These are phyloP conservation scores for Cucurbita pepo DNA, from an alignment of 306 rosid species.

Conservation along the genomic window DNA sequence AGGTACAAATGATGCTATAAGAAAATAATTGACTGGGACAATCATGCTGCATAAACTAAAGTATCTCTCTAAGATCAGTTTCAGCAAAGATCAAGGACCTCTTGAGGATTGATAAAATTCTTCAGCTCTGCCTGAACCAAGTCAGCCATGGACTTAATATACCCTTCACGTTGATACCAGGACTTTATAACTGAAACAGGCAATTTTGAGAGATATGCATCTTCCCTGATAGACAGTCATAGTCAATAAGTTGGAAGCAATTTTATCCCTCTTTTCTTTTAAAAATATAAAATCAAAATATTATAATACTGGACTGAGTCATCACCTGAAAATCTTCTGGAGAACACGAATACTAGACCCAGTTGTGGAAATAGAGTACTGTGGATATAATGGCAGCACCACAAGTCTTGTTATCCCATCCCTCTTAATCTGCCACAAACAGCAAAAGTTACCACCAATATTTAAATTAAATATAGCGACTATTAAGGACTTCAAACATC, in stretches of 20 bases:
- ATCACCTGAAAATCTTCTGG: constrained; percentile 60
- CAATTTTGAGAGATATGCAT: constrained; percentile 47
- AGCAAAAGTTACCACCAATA: background rate
- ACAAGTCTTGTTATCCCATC: constrained; percentile 88
- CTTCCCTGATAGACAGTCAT: constrained; percentile 56
- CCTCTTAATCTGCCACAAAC: constrained; percentile 51
- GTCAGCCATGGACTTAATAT: constrained; percentile 83
- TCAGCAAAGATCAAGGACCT: constrained; percentile 35
- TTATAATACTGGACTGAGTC: background rate
- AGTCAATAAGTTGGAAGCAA: constrained; percentile 11
- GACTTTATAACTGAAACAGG: constrained; percentile 90
- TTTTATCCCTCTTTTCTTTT: background rate
- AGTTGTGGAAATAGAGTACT: constrained; percentile 96
- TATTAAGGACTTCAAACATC: background rate
- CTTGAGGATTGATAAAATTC: constrained; percentile 44
- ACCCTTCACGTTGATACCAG: constrained; percentile 92
- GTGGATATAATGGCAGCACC: constrained; percentile 93
- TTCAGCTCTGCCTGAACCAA: constrained; percentile 70
- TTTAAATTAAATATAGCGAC: background rate
- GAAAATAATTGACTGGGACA: background rate
- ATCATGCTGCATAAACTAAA: background rate
- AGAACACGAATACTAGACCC: constrained; percentile 93
- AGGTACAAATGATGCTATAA: constrained; percentile 5
- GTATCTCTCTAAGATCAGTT: background rate
- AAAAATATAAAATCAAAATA: background rate